Conservation (phyloP, 805 yeast species). For the Babjeviella inositovora region DNA sequence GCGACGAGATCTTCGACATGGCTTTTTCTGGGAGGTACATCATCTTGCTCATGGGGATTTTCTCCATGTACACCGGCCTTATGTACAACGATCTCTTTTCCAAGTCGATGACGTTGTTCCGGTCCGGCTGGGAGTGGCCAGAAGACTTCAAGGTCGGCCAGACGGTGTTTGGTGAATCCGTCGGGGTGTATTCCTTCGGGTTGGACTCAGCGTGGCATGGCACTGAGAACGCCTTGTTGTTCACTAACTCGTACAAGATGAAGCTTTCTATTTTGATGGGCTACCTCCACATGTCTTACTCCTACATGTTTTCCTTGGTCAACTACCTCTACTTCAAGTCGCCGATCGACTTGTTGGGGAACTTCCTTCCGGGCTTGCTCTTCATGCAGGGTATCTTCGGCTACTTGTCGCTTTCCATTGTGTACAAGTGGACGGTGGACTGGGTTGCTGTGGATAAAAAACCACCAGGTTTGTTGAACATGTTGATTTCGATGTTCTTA, state of each 20-base stretch:
- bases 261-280: conserved; percentile 92
- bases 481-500: conserved; percentile 90
- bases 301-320: conserved; percentile 70
- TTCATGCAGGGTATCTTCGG: conserved; percentile 97
- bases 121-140: conserved; percentile 93
- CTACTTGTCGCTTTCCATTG: conserved; percentile 68
- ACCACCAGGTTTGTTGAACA: conserved; percentile 88
- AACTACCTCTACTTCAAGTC: conserved; percentile 61
- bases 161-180: conserved; percentile 44
- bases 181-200: conserved; percentile 70
- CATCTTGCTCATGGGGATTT: conserved; percentile 78
- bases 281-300: conserved; percentile 84
- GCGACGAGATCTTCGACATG: conserved; percentile 95
- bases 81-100: conserved; percentile 91
- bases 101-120: conserved; percentile 74
- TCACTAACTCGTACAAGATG: conserved; percentile 95
- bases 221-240: conserved; percentile 77
- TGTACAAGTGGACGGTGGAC: conserved; percentile 90
- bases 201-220: conserved; percentile 96
- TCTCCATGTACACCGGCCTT: conserved; percentile 91
- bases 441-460: conserved; percentile 67
- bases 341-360: conserved; percentile 72
- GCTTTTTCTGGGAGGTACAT: conserved; percentile 90
- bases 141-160: conserved; percentile 54
- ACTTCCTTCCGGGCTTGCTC: conserved; percentile 83